phyloP scores from a whole-genome alignment of 2,329 filamentous ascomycete genomes.

The Paracoccidioides lutzii region DNA sequence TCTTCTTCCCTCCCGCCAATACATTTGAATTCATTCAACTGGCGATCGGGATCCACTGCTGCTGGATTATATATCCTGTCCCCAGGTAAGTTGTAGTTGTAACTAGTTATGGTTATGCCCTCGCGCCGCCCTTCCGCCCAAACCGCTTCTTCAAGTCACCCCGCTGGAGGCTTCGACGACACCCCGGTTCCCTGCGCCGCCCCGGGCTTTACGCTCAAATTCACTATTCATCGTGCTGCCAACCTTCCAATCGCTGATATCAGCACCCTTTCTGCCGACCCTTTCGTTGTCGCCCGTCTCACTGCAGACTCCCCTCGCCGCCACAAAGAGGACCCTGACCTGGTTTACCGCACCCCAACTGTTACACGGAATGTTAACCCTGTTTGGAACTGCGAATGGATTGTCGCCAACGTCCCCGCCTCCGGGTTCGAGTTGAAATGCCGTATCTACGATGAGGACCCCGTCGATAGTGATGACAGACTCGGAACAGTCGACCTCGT shows the following conservation, averaged over 20 bases:
- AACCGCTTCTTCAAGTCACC: slow-evolving; percentile 22
- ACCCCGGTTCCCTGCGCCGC: slow-evolving; percentile 64
- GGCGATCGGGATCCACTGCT: too few relatives aligned
- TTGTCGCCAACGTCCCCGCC: slow-evolving; percentile 72
- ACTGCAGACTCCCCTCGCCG: slow-evolving; percentile 55
- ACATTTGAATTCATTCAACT: too few relatives aligned
- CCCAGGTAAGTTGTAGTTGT: too few relatives aligned
- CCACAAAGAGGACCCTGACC: slow-evolving; percentile 73
- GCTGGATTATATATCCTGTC: too few relatives aligned
- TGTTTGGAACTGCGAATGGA: slow-evolving; percentile 73
- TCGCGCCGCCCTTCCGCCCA: too few relatives aligned
- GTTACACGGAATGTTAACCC: slow-evolving; percentile 60
- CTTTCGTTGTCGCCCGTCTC: slow-evolving; percentile 67
- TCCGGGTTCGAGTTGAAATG: slow-evolving; percentile 76
- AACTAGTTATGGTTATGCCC: too few relatives aligned
- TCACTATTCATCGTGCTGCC: slow-evolving; percentile 68
- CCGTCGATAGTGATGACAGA: slow-evolving; percentile 70
- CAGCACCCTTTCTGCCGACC: slow-evolving; percentile 64
- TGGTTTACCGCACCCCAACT: slow-evolving; percentile 64
- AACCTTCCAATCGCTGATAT: slow-evolving; percentile 78
- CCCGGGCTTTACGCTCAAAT: slow-evolving; percentile 69
- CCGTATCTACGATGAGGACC: slow-evolving; percentile 80
- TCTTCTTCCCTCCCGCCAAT: too few relatives aligned
- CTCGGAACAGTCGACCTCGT: slow-evolving; percentile 72
- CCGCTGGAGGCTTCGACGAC: slow-evolving; percentile 64